Percentiles rank a stretch among this genome's conserved stretches.
Evolutionary conservation across 495 filamentous ascomycete genomes (phyloP).

Genomic region (Talaromyces nanjingensis): DNA sequence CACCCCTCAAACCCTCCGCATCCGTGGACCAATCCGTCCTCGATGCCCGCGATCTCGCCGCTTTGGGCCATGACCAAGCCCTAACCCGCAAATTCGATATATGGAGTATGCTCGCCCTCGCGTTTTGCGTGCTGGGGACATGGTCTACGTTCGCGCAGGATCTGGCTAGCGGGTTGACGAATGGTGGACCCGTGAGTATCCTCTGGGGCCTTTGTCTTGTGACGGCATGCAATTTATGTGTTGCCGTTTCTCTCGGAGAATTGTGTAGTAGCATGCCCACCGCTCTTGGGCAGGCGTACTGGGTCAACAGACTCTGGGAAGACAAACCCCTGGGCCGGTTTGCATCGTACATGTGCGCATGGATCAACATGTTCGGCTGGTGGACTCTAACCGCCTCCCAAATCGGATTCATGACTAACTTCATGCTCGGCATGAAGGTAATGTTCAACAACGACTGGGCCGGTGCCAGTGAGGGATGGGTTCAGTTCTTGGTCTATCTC

Average conservation of each 20-base stretch:
- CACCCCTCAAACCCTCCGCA: constrained; percentile 23
- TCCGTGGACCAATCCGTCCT: constrained; percentile 27
- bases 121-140: constrained; percentile 40
- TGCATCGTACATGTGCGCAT: constrained; percentile 38
- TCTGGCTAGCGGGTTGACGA: constrained; percentile 33
- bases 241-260: constrained; percentile 38
- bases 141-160: constrained; percentile 41
- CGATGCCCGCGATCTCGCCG: constrained; percentile 44
- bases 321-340: constrained; percentile 27
- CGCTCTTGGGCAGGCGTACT: constrained; percentile 38
- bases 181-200: constrained; percentile 37
- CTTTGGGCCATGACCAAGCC: constrained; percentile 42
- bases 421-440: constrained; percentile 38
- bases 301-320: constrained; percentile 34
- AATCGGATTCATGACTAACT: constrained; percentile 42
- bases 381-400: constrained; percentile 41
- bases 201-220: constrained; percentile 41
- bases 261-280: constrained; percentile 42
- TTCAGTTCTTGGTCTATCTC: constrained; percentile 39
- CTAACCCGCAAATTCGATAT: constrained; percentile 41
- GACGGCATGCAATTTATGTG: constrained; percentile 36
- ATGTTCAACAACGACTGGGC: constrained; percentile 34
- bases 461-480: constrained; percentile 32
- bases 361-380: constrained; percentile 45
- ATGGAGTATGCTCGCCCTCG: constrained; percentile 38